Base-by-base conservation (phyloP, 345 rosid genomes). In the Camelina hispida region DNA sequence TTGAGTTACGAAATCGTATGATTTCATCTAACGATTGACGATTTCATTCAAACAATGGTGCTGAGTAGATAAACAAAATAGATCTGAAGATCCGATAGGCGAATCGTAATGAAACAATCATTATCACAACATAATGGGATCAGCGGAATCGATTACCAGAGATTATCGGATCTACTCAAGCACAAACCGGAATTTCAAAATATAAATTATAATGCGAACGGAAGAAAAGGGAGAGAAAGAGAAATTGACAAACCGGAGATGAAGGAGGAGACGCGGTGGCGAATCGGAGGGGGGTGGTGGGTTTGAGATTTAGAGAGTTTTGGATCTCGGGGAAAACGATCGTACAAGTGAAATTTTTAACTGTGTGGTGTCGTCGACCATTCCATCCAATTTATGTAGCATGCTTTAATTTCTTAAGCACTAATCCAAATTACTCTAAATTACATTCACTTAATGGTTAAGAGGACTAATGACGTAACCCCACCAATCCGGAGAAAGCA, bases 161-260 rank as follows among this genome's bases (percentile, higher is more conserved):
- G 37, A 44, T 10, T n/a, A n/a, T 22, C 53, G 59, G 78, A 74
- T 74, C 78, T 66, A 74, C 66, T 65, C 37, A 73, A 73, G 22
- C 9, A 65, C 17, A 54, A 40, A 52, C 15, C 22, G 20, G 4
- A 7, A 56, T 28, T 2, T 0, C 28, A 25, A 25, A 32, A 32
- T 6, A 32, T 5, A 32, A 32, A 71, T 4, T 13, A 55, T 25
- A 64, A 42, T 64, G 54, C 51, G 30, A 48, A 9, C 17, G 62
- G 69, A 52, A 53, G 43, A n/a, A 28, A 5, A 28, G 32, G 38
- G 44, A 10, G 8, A 15, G 38, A 20, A 28, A 34, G 43, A 23
- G 48, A 3, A 30, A 57, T 7, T 53, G 30, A 37, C 15, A 37
- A 0, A 74, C 77, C 71, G 30, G 37, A 37, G 52, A 37, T 10